Evolutionary conservation across 1,284 basidiomycete species (phyloP).

Genomic region (Boletus semigastroideus): DNA sequence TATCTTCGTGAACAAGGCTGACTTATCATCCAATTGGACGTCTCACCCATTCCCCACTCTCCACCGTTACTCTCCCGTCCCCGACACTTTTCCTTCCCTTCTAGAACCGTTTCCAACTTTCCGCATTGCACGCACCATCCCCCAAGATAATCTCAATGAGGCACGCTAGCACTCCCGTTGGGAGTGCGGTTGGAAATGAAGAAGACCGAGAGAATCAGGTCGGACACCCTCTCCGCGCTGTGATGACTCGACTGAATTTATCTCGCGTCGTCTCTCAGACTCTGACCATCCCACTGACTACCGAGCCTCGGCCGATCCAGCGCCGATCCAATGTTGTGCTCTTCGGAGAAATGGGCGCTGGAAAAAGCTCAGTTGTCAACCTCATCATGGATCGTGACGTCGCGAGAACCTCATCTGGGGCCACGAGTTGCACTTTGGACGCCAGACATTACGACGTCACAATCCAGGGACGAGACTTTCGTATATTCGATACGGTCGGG

Average conservation of each 20-base stretch:
- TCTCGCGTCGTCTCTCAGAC: constrained; percentile 4
- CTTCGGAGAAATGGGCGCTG: constrained; percentile 32
- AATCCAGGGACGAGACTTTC: constrained; percentile 23
- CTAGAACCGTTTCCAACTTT: background rate
- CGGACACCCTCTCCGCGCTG: background rate
- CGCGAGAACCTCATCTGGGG: constrained; percentile 23
- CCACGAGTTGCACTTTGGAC: constrained; percentile 26
- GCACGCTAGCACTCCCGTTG: constrained; percentile 2
- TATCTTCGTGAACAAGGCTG: background rate
- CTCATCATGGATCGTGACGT: constrained; percentile 19
- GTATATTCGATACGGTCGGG: constrained; percentile 33
- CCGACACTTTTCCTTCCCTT: background rate
- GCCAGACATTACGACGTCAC: constrained; percentile 23
- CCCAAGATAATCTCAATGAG: constrained; percentile 5
- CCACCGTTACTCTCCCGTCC: background rate
- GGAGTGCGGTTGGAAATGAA: background rate
- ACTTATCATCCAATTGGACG: constrained; percentile 9
- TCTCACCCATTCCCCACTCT: background rate
- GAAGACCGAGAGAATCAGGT: constrained; percentile 16
- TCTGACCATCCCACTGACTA: constrained; percentile 2
- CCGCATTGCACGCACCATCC: background rate
- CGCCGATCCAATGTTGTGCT: constrained; percentile 24
- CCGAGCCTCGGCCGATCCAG: constrained; percentile 12
- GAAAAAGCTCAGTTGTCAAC: constrained; percentile 32
- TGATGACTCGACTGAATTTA: constrained; percentile 6